A percentile compares a stretch with the other conserved stretches of the same genome.
These are phyloP conservation scores for Anisodus acutangulus DNA, from an alignment of 257 asterid species.

Conservation along the genomic window DNA sequence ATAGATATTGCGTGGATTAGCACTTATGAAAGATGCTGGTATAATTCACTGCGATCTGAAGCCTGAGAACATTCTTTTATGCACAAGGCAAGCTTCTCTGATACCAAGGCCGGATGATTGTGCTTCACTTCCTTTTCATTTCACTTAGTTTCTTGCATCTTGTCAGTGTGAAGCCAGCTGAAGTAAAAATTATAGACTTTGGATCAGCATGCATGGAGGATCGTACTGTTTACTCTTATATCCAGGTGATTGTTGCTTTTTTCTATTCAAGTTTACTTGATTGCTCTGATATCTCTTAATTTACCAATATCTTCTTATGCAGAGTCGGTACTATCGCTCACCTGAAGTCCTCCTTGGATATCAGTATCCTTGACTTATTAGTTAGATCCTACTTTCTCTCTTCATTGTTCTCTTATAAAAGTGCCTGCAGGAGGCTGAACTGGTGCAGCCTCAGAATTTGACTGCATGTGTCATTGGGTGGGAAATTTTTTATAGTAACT, in stretches of 20 bases:
- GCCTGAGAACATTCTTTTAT: conserved; percentile 96
- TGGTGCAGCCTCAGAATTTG: neutral
- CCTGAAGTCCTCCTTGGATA: conserved; percentile 99
- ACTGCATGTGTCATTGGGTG: conserved; percentile 13
- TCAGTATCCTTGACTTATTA: conserved; percentile 80
- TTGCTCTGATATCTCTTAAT: conserved; percentile 36
- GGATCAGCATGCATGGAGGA: conserved; percentile 99
- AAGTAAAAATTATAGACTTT: conserved; percentile 92
- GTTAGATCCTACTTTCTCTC: neutral
- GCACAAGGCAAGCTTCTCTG: conserved; percentile 73
- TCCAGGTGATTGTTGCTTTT: conserved; percentile 64
- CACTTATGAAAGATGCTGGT: conserved; percentile 93
- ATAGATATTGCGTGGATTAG: conserved; percentile 91
- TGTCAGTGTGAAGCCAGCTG: conserved; percentile 91
- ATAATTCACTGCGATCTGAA: conserved; percentile 96
- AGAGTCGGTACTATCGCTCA: conserved; percentile 98
- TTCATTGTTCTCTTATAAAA: neutral
- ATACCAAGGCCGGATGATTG: conserved; percentile 34
- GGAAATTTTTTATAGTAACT: neutral
- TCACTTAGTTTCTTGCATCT: conserved; percentile 36
- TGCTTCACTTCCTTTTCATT: conserved; percentile 22
- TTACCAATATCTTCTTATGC: conserved; percentile 45
- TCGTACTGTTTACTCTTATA: conserved; percentile 94
- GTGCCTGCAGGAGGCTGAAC: neutral
- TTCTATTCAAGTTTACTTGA: conserved; percentile 27